Evolutionary conservation across 164 flowering plant species (phyloP).

Genomic region (Annona cherimola): DNA sequence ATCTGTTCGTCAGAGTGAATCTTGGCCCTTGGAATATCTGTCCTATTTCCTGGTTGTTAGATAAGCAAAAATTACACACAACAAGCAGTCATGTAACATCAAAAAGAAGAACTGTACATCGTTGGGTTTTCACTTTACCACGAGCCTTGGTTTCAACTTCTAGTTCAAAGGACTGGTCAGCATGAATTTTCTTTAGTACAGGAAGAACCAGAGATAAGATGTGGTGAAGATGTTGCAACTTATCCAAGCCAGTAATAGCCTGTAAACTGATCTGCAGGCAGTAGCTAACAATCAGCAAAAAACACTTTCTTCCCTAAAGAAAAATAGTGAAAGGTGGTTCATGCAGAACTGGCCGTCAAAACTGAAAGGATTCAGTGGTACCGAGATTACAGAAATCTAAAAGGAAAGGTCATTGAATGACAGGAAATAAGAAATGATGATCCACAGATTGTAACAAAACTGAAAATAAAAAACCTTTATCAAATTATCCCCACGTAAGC

Average conservation of each 20-base stretch:
- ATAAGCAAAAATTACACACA: constrained; percentile 5
- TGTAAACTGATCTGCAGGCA: constrained; percentile 59
- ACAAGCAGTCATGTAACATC: neutral
- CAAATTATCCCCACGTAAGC: constrained; percentile 70
- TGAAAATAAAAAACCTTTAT: constrained; percentile 55
- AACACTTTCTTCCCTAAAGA: constrained; percentile 3
- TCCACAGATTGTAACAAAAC: neutral
- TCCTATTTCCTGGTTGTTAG: constrained; percentile 48
- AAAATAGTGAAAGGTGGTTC: neutral
- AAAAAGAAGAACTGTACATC: neutral
- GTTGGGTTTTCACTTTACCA: constrained; percentile 36
- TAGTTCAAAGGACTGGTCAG: constrained; percentile 71
- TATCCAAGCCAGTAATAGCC: constrained; percentile 66
- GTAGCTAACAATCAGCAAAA: neutral
- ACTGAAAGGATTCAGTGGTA: neutral
- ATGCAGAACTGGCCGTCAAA: too few species aligned
- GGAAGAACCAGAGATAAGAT: constrained; percentile 87
- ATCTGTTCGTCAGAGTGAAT: constrained; percentile 87
- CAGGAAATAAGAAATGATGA: neutral
- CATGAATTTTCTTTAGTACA: constrained; percentile 64
- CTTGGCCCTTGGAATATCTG: constrained; percentile 59
- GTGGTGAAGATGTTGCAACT: constrained; percentile 66
- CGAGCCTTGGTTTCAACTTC: constrained; percentile 63
- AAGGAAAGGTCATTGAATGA: neutral
- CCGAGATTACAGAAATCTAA: neutral